Base-by-base conservation (phyloP, 2,329 filamentous ascomycete species). In the Cladosporium sp. region DNA sequence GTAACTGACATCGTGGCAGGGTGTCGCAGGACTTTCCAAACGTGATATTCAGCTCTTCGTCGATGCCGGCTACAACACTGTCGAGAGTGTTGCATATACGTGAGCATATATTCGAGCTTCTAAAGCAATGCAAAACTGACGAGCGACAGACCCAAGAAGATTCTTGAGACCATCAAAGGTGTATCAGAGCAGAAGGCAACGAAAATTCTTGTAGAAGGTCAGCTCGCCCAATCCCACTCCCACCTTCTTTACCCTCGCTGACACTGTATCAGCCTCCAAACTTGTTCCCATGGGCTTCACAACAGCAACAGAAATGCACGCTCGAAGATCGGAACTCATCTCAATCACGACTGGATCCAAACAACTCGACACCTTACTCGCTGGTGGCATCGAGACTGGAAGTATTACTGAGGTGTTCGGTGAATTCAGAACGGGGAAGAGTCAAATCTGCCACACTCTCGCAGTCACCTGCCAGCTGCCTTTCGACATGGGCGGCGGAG, bases 231-330 rank as follows among this genome's bases (percentile, higher is more conserved):
- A 17, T 15, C 6, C 17, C 28, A 15, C 22, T 45, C 25, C 15
- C 39, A 20, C 10, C 47, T 51, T 51, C 1, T 59, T 61, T 13
- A 3, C 24, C 2, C 22, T 19, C 34, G 19, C 50, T 60, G 42
- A 67, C 51, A 8, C 44, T 37, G 9, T 12, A 65, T 25, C 25
- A 95, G 93, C 93, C 25, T 92, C 91, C 1, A 99, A 97, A 74
- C 83, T 97, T 52, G 94, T 99, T 0, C 94, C 94, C 0, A 96
- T 99, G 92, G 94, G 94, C 40, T 99, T 99, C 72, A 99, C 95
- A 1, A 99, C 94, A 0, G 94, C 94, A 3, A 99, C 94, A 0
- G 95, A 99, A 75, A 99, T 99, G 92, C 95, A 99, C 71, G 90
- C 93, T 66, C 88, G 94, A 63, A 86, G 95, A 73, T 97, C 91